These are phyloP conservation scores for Andrographis paniculata DNA, from an alignment of 305 asterid genomes.

Conservation along the genomic window DNA sequence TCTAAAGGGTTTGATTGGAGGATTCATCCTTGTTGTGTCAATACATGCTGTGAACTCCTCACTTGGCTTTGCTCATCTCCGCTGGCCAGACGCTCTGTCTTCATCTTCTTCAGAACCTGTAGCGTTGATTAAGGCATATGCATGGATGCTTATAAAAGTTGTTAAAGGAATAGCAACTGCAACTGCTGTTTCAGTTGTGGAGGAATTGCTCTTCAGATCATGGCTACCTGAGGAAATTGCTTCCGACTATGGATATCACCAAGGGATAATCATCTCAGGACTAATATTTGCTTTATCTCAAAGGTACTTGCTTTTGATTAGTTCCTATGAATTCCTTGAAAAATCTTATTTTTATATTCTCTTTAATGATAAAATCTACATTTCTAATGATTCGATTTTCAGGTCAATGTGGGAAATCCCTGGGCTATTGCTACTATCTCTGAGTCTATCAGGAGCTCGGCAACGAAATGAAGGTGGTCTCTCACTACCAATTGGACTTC, in stretches of 20 bases:
- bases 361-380: neutral
- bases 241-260: constrained; percentile 69
- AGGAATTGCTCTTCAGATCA: constrained; percentile 84
- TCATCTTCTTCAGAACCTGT: constrained; percentile 40
- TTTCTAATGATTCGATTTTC: constrained; percentile 9
- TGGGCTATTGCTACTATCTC: constrained; percentile 77
- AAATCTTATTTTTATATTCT: too few relatives aligned
- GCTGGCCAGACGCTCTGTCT: constrained; percentile 47
- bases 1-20: constrained; percentile 71
- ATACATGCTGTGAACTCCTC: constrained; percentile 47
- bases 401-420: constrained; percentile 86
- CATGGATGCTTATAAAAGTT: constrained; percentile 35
- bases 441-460: constrained; percentile 71
- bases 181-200: constrained; percentile 59
- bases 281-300: constrained; percentile 68
- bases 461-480: constrained; percentile 74
- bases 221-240: constrained; percentile 96
- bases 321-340: too few relatives aligned
- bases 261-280: constrained; percentile 71
- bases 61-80: constrained; percentile 60
- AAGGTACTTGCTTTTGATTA: constrained; percentile 36
- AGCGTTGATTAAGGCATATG: constrained; percentile 42
- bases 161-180: constrained; percentile 59
- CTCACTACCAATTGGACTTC: constrained; percentile 75
- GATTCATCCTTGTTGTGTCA: constrained; percentile 56